Conservation (phyloP, 306 rosid species). For the Echinosophora koreensis region DNA sequence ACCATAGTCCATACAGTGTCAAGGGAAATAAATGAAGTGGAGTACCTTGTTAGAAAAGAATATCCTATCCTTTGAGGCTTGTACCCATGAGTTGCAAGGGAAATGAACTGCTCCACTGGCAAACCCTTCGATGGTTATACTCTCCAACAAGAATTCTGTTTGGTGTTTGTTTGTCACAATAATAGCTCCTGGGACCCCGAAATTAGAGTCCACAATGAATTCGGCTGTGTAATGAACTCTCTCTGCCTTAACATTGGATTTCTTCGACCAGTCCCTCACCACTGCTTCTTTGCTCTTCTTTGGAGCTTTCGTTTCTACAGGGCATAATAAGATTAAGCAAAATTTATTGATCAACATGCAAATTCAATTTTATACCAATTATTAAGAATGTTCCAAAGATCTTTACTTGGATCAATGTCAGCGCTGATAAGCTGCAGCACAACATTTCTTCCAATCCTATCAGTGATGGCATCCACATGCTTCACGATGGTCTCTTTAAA, state of each 20-base stretch:
- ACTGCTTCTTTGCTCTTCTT: slow-evolving; percentile 78
- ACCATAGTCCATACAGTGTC: too few species aligned
- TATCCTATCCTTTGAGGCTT: slow-evolving; percentile 71
- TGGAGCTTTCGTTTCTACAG: slow-evolving; percentile 66
- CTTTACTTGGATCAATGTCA: slow-evolving; percentile 70
- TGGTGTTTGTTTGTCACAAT: slow-evolving; percentile 76
- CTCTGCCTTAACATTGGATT: slow-evolving; percentile 63
- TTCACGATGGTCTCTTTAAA: slow-evolving; percentile 66
- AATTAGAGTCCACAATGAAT: slow-evolving; percentile 69
- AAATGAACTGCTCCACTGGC: slow-evolving; percentile 79
- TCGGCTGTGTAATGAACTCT: slow-evolving; percentile 81
- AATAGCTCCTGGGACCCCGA: slow-evolving; percentile 87
- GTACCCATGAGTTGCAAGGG: slow-evolving; percentile 90
- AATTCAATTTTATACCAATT: background rate
- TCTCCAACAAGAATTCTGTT: slow-evolving; percentile 75
- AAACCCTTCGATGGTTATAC: slow-evolving; percentile 78
- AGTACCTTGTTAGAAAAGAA: slow-evolving; percentile 82
- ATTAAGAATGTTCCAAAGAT: background rate
- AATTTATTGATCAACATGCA: background rate
- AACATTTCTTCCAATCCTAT: slow-evolving; percentile 73
- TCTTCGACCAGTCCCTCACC: slow-evolving; percentile 81
- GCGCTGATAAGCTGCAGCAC: slow-evolving; percentile 78
- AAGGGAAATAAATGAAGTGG: too few species aligned
- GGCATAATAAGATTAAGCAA: slow-evolving; percentile 1
- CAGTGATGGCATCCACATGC: slow-evolving; percentile 73